Percentiles rank a stretch among this genome's conserved stretches.
Conservation (phyloP, 768 basidiomycete genomes). For the Lanmaoa rubissima region DNA sequence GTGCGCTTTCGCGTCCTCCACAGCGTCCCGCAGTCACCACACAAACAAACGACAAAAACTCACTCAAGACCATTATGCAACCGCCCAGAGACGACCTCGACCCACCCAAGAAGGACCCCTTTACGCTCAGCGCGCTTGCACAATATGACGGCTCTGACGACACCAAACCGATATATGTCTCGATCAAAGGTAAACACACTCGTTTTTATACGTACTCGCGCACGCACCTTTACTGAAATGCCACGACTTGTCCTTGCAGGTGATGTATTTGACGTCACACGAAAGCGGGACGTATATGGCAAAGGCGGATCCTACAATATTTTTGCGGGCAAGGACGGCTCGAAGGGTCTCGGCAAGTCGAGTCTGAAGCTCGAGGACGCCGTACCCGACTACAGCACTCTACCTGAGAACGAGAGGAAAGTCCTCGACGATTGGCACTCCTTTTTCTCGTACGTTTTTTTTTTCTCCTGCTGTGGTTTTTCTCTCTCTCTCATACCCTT, state of each 20-base stretch:
- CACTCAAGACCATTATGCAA: conserved; percentile 69
- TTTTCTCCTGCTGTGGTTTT: background rate
- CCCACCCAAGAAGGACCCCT: conserved; percentile 77
- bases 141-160: conserved; percentile 67
- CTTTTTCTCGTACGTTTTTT: conserved; percentile 74
- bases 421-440: conserved; percentile 86
- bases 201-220: conserved; percentile 33
- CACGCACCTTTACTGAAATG: background rate
- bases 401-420: conserved; percentile 71
- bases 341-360: conserved; percentile 84
- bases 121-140: conserved; percentile 65
- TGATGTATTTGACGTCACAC: conserved; percentile 85
- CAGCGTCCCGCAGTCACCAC: conserved; percentile 8
- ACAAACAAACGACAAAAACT: conserved; percentile 26
- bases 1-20: conserved; percentile 2
- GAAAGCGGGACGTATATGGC: conserved; percentile 88
- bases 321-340: conserved; percentile 95
- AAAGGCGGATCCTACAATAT: conserved; percentile 73
- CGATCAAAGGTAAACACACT: conserved; percentile 74
- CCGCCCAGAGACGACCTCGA: conserved; percentile 55
- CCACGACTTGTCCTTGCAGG: conserved; percentile 27
- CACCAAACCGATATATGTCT: conserved; percentile 77
- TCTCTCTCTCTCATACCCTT: background rate
- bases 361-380: conserved; percentile 86
- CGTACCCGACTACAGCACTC: conserved; percentile 75